A percentile compares a stretch with the other conserved stretches of the same genome.
phyloP scores from a whole-genome alignment of 2,329 filamentous ascomycete species.

The Pyrenophora graminea region DNA sequence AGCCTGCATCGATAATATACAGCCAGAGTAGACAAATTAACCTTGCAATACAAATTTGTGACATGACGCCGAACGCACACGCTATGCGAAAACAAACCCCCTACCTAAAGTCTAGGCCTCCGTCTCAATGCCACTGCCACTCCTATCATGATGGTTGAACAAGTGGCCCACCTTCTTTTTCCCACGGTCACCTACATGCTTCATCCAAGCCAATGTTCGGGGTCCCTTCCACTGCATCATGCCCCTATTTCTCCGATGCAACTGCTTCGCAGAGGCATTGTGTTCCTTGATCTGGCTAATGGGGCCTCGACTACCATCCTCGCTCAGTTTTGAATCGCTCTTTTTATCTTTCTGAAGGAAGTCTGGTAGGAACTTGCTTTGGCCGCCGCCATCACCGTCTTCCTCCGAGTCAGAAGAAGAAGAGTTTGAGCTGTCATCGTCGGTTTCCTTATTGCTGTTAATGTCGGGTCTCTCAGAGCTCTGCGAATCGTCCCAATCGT shows the following conservation, averaged over 20 bases:
- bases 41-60: not conserved
- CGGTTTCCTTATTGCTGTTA: conserved; percentile 30
- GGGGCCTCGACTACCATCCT: conserved; percentile 51
- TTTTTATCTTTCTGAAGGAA: conserved; percentile 33
- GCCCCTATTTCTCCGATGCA: conserved; percentile 62
- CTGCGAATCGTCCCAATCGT: conserved; percentile 35
- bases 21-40: not conserved
- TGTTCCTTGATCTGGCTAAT: conserved; percentile 62
- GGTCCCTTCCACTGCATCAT: conserved; percentile 74
- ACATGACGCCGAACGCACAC: conserved; percentile 9
- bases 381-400: conserved; percentile 24
- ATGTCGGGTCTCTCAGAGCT: conserved; percentile 29
- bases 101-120: conserved; percentile 58
- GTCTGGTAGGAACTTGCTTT: conserved; percentile 25
- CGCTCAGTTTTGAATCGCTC: conserved; percentile 28
- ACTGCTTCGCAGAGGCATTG: conserved; percentile 33
- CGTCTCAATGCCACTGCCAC: conserved; percentile 65
- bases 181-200: conserved; percentile 61
- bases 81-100: not conserved
- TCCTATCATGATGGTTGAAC: conserved; percentile 62
- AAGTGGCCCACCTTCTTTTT: conserved; percentile 50
- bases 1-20: not conserved
- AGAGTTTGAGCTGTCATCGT: conserved; percentile 39
- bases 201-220: conserved; percentile 61
- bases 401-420: conserved; percentile 24